Evolutionary conservation across 208 protist genomes (phyloP).

Genomic region (Leishmania martiniquensis): DNA sequence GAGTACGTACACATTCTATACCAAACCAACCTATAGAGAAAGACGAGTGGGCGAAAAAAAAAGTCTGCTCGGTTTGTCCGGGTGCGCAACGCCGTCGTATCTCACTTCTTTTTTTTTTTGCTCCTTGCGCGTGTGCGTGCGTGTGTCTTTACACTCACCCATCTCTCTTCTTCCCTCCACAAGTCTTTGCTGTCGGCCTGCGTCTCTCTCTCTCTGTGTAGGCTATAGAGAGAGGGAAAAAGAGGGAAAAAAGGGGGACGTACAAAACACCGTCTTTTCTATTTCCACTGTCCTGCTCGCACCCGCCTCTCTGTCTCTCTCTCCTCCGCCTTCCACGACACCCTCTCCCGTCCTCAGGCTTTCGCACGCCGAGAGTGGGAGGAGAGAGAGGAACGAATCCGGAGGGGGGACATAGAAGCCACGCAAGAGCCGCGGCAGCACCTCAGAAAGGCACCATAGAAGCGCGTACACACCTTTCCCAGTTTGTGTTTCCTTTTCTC

Average conservation of each 20-base stretch:
- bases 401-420: background rate
- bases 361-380: background rate
- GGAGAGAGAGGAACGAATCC: background rate
- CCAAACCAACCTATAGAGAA: background rate
- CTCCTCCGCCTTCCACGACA: background rate
- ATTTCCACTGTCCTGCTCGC: too few relatives aligned
- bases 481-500: background rate
- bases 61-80: background rate
- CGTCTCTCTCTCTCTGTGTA: too few relatives aligned
- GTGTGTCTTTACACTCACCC: too few relatives aligned
- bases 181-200: too few relatives aligned
- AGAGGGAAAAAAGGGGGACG: too few relatives aligned
- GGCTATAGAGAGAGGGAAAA: too few relatives aligned
- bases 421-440: background rate
- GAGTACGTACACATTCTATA: background rate
- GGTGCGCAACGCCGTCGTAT: background rate
- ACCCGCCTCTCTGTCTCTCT: background rate
- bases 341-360: background rate
- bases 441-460: background rate
- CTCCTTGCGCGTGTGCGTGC: too few relatives aligned
- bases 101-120: background rate
- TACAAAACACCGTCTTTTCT: too few relatives aligned
- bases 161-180: too few relatives aligned
- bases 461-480: background rate
- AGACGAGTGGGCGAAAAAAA: background rate